Base-by-base conservation (phyloP, 805 yeast species). In the Jamesozyma hellenica region DNA sequence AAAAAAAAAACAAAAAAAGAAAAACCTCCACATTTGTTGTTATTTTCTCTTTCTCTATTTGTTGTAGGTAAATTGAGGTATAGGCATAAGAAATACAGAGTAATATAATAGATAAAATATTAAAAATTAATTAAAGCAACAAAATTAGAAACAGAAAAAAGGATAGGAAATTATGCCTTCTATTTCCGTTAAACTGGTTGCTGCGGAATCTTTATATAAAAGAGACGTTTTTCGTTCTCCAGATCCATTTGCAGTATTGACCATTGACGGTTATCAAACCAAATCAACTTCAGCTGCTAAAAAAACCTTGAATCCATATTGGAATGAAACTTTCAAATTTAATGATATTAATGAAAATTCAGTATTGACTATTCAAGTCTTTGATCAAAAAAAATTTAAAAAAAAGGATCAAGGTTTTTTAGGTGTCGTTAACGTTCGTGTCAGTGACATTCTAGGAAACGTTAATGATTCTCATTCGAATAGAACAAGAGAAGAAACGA, bases 331-430 rank as follows among this genome's bases (percentile, higher is more conserved):
- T 2, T 92, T 90, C 56, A 74, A 75, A 41, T 87, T 92, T 63
- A 73, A 72, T 39, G 70, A 78, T 43, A 82, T 79, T 31, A 74
- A 70, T 37, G 94, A 83, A 53, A 82, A 82, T 55, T 82, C 94
- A 8, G 83, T 88, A 33, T 68, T 92, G 38, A 94, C 90, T 12
- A 77, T 92, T 45, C 97, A 92, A 61, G 92, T 92, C 7, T 92
- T 92, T 64, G 97, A 92, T 61, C 97, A 90, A 61, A 88, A 87
- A 61, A 92, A 92, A 64, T 92, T 92, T 68, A 92, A 92, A 62
- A 87, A 86, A 77, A 88, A 87, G 72, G 98, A 92, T 60, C 99
- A 92, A 63, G 99, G 99, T 4, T 92, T 92, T 53, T 68, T 92
- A 39, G 99, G 99, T 42, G 97, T 92, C 15, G 92, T 92, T 45